A percentile compares a stretch with the other conserved stretches of the same genome.
These are phyloP conservation scores for Oryza punctata DNA, from an alignment of 176 grass and related monocot genomes.

Conservation along the genomic window DNA sequence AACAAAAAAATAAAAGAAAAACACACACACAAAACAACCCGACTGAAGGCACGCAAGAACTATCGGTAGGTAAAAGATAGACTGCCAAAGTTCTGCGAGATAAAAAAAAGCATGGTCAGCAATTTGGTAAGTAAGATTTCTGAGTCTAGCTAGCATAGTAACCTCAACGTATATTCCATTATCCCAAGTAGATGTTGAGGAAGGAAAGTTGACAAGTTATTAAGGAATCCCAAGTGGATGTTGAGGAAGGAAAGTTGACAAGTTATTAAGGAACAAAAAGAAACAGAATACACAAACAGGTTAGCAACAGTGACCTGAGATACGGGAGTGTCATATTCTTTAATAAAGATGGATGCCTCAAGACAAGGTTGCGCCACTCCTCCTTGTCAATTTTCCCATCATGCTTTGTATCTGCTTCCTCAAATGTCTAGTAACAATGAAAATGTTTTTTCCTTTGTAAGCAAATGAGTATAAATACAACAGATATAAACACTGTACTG, in stretches of 20 bases:
- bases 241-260: background rate
- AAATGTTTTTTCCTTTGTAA: conserved; percentile 7
- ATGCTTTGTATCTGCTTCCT: conserved; percentile 77
- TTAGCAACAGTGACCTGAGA: conserved; percentile 50
- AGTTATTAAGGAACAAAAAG: background rate
- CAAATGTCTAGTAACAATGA: conserved; percentile 57
- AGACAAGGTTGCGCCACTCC: conserved; percentile 70
- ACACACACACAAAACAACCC: no score
- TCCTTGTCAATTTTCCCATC: conserved; percentile 81
- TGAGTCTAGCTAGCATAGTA: background rate
- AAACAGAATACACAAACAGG: background rate
- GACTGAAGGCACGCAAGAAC: background rate
- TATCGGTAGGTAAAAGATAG: background rate
- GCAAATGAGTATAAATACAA: conserved; percentile 32
- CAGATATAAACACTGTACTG: conserved; percentile 34
- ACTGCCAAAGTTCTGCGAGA: background rate
- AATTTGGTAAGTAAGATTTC: background rate
- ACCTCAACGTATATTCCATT: background rate
- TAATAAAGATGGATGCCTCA: conserved; percentile 78
- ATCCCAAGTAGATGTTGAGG: conserved; percentile 10
- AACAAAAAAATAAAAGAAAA: no score
- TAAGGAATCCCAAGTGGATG: conserved; percentile 13
- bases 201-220: background rate
- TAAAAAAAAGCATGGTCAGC: background rate
- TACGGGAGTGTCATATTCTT: conserved; percentile 86